Evolutionary conservation across 1,284 basidiomycete species (phyloP), one percentile per base, ranked within the genome.

Genomic region (Ustilago vetiveriae): DNA sequence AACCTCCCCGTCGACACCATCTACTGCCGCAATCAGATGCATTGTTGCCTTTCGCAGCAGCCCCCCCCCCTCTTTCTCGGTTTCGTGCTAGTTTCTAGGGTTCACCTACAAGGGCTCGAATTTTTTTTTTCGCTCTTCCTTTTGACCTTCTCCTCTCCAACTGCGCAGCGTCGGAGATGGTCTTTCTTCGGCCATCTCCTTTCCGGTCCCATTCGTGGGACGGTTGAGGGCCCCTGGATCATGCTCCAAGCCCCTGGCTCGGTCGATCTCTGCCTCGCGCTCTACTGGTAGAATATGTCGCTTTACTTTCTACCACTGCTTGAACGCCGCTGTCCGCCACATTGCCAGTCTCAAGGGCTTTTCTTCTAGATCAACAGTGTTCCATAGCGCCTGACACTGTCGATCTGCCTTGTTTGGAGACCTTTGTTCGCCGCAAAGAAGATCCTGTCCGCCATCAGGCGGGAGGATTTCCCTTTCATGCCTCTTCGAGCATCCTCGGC

Each of bases 341-440:
- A 49, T 54, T 35, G 54, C 41, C 55, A 37, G 54, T 65, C 26
- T 65, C 50, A 50, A 50, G 54, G 55, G 55, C 62, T 58, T 65
- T 50, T 65, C 62, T 36, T 9, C 29, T 10, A 35, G 62, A 65
- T 54, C 62, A 49, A 35, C 50, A 26, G 45, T 22, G 43, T 42
- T 65, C 45, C 45, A 53, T 43, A 16, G 38, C 14, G 26, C 45
- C 39, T 30, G 30, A 65, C 50, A 65, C 62, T 49, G 62, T 43
- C 45, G 50, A 58, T 65, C 62, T 51, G 62, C 62, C 62, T 47
- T 46, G 32, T 47, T 50, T 39, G 42, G 36, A 36, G 37, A 35
- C 50, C 46, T 58, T 65, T 65, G 62, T 65, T 65, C 55, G 55
- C 62, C 55, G 62, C 24, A 46, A 35, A 36, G 50, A 24, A 40